A percentile compares a stretch with the other conserved stretches of the same genome.
Evolutionary conservation across 176 grass and related monocot species (phyloP).

Genomic region (Carex pumila): DNA sequence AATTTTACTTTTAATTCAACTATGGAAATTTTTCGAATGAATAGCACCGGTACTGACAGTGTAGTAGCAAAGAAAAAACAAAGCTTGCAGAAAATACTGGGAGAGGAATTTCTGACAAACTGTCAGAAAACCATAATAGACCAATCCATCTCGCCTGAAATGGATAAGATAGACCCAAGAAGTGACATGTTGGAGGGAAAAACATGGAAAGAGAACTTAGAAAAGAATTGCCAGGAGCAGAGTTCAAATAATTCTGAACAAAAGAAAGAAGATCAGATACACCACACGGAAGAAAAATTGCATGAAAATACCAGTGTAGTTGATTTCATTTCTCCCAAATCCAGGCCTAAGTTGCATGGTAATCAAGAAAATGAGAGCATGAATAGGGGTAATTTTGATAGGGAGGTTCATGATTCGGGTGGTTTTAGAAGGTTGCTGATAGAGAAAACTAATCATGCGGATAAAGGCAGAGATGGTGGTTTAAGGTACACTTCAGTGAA

Average conservation of each 20-base stretch:
- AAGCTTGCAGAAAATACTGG: slow-evolving; percentile 29
- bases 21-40: background rate
- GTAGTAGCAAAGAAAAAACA: slow-evolving; percentile 36
- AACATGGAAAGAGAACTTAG: background rate
- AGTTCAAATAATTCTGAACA: slow-evolving; percentile 12
- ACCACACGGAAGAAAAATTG: background rate
- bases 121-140: background rate
- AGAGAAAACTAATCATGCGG: background rate
- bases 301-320: slow-evolving; percentile 18
- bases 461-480: background rate
- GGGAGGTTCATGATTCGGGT: background rate
- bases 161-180: background rate
- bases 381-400: background rate
- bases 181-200: background rate
- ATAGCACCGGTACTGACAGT: background rate
- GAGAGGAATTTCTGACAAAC: slow-evolving; percentile 22
- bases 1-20: slow-evolving; percentile 2
- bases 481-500: slow-evolving; percentile 31
- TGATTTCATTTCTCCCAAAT: slow-evolving; percentile 53
- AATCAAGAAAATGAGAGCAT: background rate
- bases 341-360: background rate
- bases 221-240: background rate
- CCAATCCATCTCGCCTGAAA: background rate
- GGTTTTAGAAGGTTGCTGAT: background rate
- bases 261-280: background rate